A percentile compares a stretch with the other conserved stretches of the same genome.
These are phyloP conservation scores for Davidsoniella virescens DNA, from an alignment of 2,329 filamentous ascomycete genomes.

Conservation along the genomic window DNA sequence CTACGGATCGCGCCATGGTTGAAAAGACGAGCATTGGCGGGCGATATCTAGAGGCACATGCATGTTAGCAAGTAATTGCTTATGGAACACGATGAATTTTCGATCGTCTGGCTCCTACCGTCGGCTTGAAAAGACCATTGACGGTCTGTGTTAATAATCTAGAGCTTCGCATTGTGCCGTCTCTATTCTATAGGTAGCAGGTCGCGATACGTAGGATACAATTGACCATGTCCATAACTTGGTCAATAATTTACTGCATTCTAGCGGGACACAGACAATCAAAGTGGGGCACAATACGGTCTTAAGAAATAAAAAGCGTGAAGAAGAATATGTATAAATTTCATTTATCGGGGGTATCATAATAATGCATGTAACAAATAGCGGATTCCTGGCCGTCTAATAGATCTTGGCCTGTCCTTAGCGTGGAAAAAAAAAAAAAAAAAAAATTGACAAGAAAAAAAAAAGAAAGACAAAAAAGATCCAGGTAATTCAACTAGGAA, in stretches of 20 bases:
- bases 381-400: not conserved
- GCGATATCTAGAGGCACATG: too few relatives aligned
- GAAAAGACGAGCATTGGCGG: too few relatives aligned
- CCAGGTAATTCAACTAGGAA: not conserved
- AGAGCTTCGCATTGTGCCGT: not conserved
- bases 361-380: slow-evolving; percentile 2
- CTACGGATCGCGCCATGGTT: too few relatives aligned
- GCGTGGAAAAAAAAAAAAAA: not conserved
- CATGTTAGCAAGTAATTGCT: too few relatives aligned
- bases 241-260: too few relatives aligned
- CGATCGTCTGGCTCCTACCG: too few relatives aligned
- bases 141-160: not conserved
- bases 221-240: too few relatives aligned
- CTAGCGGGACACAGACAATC: not conserved
- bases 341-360: slow-evolving; percentile 11
- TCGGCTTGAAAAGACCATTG: too few relatives aligned
- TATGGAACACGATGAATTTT: too few relatives aligned
- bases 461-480: not conserved
- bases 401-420: not conserved
- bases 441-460: not conserved
- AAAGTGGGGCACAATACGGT: not conserved
- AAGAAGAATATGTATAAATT: not conserved
- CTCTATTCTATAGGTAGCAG: too few relatives aligned
- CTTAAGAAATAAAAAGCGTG: too few relatives aligned
- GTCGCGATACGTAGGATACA: too few relatives aligned